A percentile compares a stretch with the other conserved stretches of the same genome.
Evolutionary conservation across 2,329 filamentous ascomycete genomes (phyloP).

Genomic region (Cytospora chrysosperma): DNA sequence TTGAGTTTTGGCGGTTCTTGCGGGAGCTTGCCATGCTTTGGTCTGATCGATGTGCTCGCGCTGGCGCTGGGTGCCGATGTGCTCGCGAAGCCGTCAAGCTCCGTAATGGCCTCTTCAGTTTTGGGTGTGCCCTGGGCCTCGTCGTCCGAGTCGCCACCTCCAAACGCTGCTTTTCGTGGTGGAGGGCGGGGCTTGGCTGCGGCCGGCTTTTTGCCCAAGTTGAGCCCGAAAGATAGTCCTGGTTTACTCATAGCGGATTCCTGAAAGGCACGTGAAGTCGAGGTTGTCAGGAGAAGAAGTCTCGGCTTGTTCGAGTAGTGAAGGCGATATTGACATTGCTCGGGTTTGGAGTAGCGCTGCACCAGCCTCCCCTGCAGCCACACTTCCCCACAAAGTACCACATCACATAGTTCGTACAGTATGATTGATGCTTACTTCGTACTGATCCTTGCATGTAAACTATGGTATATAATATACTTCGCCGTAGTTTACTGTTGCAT

Average conservation of each 20-base stretch:
- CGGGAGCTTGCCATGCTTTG: constrained; percentile 34
- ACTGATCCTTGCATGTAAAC: neutral
- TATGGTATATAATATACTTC: too few species aligned
- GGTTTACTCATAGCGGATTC: constrained; percentile 45
- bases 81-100: constrained; percentile 52
- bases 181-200: constrained; percentile 48
- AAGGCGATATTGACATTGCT: neutral
- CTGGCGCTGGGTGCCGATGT: constrained; percentile 24
- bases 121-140: constrained; percentile 43
- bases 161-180: constrained; percentile 58
- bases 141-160: constrained; percentile 58
- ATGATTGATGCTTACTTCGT: too few species aligned
- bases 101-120: constrained; percentile 51
- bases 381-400: constrained; percentile 16
- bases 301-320: neutral
- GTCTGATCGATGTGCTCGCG: constrained; percentile 30
- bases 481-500: too few species aligned
- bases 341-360: neutral
- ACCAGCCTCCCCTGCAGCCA: constrained; percentile 10
- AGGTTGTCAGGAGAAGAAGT: neutral
- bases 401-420: too few species aligned
- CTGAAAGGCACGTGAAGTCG: neutral
- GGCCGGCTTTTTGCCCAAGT: constrained; percentile 56
- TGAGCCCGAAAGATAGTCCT: constrained; percentile 56
- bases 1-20: constrained; percentile 45